Conservation (phyloP, 2,329 filamentous ascomycete genomes). For the Capronia coronata region DNA sequence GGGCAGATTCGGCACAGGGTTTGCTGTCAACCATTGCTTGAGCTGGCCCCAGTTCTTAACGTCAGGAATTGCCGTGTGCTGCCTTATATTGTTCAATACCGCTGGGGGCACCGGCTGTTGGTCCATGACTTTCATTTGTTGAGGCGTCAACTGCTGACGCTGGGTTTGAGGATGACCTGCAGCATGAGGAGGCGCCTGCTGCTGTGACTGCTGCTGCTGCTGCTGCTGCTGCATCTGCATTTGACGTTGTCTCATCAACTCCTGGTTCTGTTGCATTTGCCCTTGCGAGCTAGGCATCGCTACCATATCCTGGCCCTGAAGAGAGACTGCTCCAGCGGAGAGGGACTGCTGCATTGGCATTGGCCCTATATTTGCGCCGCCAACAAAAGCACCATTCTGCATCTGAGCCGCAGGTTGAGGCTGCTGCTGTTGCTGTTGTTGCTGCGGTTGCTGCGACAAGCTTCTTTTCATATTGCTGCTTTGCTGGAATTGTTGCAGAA, state of each 20-base stretch:
- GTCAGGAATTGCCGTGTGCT: constrained; percentile 19
- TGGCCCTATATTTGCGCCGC: constrained; percentile 13
- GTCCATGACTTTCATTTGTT: constrained; percentile 27
- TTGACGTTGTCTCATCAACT: constrained; percentile 26
- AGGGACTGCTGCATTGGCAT: constrained; percentile 28
- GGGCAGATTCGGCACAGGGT: constrained; percentile 20
- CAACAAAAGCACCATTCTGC: constrained; percentile 22
- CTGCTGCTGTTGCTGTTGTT: constrained; percentile 3
- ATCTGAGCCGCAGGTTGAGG: constrained; percentile 12
- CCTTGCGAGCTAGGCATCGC: constrained; percentile 10
- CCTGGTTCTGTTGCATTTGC: constrained; percentile 21
- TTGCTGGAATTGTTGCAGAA: constrained; percentile 25
- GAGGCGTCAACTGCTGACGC: constrained; percentile 19
- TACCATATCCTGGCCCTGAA: constrained; percentile 16
- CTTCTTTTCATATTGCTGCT: constrained; percentile 25
- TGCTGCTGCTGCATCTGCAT: constrained; percentile 23
- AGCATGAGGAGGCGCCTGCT: constrained; percentile 27
- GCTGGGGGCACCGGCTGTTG: constrained; percentile 18
- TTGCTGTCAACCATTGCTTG: constrained; percentile 24
- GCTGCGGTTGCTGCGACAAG: constrained; percentile 26
- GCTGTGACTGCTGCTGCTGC: constrained; percentile 32
- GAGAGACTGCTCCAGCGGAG: constrained; percentile 22
- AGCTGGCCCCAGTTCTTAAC: constrained; percentile 23
- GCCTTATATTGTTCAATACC: constrained; percentile 19
- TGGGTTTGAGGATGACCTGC: constrained; percentile 16